These are phyloP conservation scores for Gentiana macrophylla DNA, from an alignment of 257 asterid species.

Conservation along the genomic window DNA sequence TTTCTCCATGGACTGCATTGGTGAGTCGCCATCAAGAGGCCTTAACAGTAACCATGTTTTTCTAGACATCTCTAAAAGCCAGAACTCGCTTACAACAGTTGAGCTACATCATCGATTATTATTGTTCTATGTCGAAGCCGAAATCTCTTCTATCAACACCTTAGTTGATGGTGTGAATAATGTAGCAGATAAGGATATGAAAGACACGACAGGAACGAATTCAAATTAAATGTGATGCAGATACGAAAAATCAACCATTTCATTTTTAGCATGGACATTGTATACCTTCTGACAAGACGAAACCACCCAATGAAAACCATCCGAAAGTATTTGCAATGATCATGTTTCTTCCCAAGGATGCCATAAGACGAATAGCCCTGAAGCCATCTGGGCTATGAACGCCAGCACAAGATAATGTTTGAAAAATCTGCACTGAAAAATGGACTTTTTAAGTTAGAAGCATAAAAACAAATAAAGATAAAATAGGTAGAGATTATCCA, in stretches of 20 bases:
- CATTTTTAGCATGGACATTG: neutral
- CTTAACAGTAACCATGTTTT: too few species aligned
- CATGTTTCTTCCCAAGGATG: slow-evolving; percentile 48
- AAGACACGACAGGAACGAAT: too few species aligned
- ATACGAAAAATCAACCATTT: neutral
- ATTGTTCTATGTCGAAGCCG: too few species aligned
- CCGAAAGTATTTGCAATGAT: slow-evolving; percentile 62
- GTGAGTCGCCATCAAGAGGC: too few species aligned
- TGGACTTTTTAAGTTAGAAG: slow-evolving; percentile 8
- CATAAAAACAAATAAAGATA: neutral
- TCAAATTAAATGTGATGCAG: too few species aligned
- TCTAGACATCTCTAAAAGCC: too few species aligned
- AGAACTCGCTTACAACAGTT: too few species aligned
- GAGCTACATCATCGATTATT: too few species aligned
- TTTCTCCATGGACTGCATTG: too few species aligned
- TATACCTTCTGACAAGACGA: slow-evolving; percentile 61
- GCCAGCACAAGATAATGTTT: slow-evolving; percentile 40
- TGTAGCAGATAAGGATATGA: too few species aligned
- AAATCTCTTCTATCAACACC: too few species aligned
- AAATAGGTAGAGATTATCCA: neutral
- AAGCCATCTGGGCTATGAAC: slow-evolving; percentile 43
- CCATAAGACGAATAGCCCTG: slow-evolving; percentile 50
- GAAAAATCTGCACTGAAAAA: slow-evolving; percentile 33
- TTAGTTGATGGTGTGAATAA: too few species aligned
- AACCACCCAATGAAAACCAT: slow-evolving; percentile 53